Evolutionary conservation across 176 grass and related monocot genomes (phyloP).

Genomic region (Carex parvula): DNA sequence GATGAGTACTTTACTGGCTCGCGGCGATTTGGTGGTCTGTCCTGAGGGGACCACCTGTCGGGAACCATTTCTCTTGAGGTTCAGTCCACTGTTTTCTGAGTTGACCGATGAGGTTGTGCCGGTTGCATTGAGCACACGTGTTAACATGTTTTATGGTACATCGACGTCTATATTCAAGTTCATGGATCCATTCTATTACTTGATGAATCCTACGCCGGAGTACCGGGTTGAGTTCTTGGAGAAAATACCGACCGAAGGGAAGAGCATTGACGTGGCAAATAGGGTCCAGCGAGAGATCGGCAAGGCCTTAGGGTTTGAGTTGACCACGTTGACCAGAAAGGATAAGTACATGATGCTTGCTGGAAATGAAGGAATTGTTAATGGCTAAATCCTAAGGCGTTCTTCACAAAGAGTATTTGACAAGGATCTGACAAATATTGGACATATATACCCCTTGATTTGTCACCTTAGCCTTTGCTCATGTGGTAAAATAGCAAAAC

Average conservation of each 20-base stretch:
- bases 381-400: not conserved
- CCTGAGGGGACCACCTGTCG: slow-evolving; percentile 81
- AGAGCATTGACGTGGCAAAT: slow-evolving; percentile 51
- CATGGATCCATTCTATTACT: slow-evolving; percentile 65
- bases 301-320: slow-evolving; percentile 40
- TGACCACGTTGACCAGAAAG: slow-evolving; percentile 45
- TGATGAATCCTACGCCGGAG: slow-evolving; percentile 53
- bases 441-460: not conserved
- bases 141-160: slow-evolving; percentile 74
- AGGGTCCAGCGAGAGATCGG: slow-evolving; percentile 41
- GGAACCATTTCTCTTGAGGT: slow-evolving; percentile 54
- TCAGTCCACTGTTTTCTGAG: slow-evolving; percentile 68
- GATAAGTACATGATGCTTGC: slow-evolving; percentile 60
- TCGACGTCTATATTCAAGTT: slow-evolving; percentile 49
- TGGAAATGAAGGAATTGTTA: slow-evolving; percentile 50
- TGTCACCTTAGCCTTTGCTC: not conserved
- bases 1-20: slow-evolving; percentile 45
- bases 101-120: slow-evolving; percentile 39
- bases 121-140: slow-evolving; percentile 38
- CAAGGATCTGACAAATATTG: slow-evolving; percentile 4
- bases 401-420: not conserved
- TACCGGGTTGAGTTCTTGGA: slow-evolving; percentile 57
- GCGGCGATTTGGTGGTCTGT: slow-evolving; percentile 60
- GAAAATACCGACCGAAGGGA: not conserved
- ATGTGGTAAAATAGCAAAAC: not conserved